These are phyloP conservation scores for Xerocomellus amylosporus DNA, from an alignment of 768 basidiomycete genomes.

Conservation along the genomic window DNA sequence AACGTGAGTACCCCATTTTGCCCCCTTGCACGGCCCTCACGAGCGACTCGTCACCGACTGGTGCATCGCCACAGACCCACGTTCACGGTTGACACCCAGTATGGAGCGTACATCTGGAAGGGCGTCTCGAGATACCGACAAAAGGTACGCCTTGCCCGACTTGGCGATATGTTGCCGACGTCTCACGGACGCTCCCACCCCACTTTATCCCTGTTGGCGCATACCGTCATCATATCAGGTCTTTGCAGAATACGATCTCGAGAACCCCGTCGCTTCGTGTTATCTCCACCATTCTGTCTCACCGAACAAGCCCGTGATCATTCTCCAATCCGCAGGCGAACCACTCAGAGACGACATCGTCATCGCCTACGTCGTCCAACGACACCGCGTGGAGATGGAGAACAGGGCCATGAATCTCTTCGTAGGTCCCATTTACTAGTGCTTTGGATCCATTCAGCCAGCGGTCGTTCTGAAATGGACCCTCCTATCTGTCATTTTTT, in stretches of 20 bases:
- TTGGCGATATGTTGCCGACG: neutral
- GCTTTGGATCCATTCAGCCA: neutral
- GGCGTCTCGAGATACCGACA: conserved; percentile 20
- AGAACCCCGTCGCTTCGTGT: conserved; percentile 24
- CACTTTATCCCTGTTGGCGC: neutral
- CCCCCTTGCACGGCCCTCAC: neutral
- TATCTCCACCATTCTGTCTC: conserved; percentile 10
- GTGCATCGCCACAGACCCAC: conserved; percentile 6
- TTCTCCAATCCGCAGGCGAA: conserved; percentile 23
- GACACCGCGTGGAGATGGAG: conserved; percentile 24
- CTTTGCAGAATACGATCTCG: conserved; percentile 24
- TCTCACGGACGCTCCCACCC: neutral
- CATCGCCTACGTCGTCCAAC: conserved; percentile 29
- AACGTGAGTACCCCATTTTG: conserved; percentile 16
- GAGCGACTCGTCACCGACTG: neutral
- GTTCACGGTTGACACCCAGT: conserved; percentile 22
- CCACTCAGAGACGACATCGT: conserved; percentile 31
- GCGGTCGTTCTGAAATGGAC: neutral
- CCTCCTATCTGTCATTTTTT: neutral
- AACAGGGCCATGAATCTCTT: conserved; percentile 26
- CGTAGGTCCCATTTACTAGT: conserved; percentile 16
- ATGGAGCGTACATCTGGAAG: conserved; percentile 29
- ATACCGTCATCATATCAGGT: conserved; percentile 10
- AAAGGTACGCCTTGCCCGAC: conserved; percentile 12
- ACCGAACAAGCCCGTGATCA: conserved; percentile 16